Base-by-base conservation (phyloP, 306 rosid genomes). In the Echinosophora koreensis region DNA sequence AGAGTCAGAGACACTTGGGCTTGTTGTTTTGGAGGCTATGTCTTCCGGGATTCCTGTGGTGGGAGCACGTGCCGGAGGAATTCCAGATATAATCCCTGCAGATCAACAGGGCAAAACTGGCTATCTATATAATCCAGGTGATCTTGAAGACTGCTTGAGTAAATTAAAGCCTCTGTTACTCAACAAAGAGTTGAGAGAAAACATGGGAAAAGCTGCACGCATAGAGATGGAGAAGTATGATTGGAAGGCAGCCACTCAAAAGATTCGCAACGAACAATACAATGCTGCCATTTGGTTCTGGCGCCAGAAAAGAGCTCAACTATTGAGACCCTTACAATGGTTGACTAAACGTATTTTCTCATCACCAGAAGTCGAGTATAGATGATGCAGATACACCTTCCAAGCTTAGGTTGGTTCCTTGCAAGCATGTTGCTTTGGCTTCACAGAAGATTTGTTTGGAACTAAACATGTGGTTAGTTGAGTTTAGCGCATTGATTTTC, bases 251-350 rank as follows among this genome's bases (percentile, higher is more conserved):
- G 99, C 99, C 62, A 96, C 99, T 0, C 83, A 78, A 44, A 82
- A 30, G 10, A 90, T 96, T 37, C 97, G 99, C 66, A 87, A 96
- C 0, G 96, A 96, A 67, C 92, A 96, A 59, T 96, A 96, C 88
- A 91, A 82, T 15, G 94, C 96, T 3, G 99, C 99, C 59, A 91
- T 91, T 73, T 96, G 99, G 99, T 96, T 91, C 86, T 96, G 99
- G 99, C 93, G 90, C 83, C 91, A 90, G 93, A 89, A 90, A 78
- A 83, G 91, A 60, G 89, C 96, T 7, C 90, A 87, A 46, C 71
- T 92, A 6, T 73, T 91, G 37, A 84, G 90, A 82, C 99, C 98
- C 4, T 13, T 89, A 2, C 98, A 91, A 47, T 92, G 99, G 99
- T 68, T 91, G 69, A 56, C 83, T 4, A 89, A 91, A 80, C 86